Base-by-base conservation (phyloP, 257 asterid species). In the Solanum lignicaule region DNA sequence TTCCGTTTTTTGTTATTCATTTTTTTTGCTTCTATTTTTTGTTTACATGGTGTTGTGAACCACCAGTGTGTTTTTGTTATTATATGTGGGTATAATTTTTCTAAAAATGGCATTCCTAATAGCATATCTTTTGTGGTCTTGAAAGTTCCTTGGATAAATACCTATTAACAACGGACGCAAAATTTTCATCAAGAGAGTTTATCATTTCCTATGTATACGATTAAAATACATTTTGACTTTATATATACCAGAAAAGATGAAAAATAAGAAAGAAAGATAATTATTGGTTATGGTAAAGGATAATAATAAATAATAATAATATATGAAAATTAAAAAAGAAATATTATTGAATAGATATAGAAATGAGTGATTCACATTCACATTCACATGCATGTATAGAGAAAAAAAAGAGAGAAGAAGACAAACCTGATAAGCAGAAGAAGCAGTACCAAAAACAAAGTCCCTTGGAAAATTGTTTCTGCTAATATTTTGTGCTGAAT, bases 371-470 rank as follows among this genome's bases (percentile, higher is more conserved):
- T 79, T 27, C 65, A 43, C 38, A 79, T 46, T 43, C 46, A 29
- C 31, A 29, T 29, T 78, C 85, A 79, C 85, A 43, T 79, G 85
- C 66, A 79, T 79, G 66, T 43, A 1, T 3, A 86, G 36, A 25
- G 7, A 31, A 48, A 9, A 21, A 1, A 8, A 21, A 0, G 7
- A 25, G 36, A 25, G 31, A 39, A 21, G 32, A 20, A 25, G 36
- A 39, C 36, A 12, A 58, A 95, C 99, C 98, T 96, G 98, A 88
- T 89, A 95, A 86, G 98, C 98, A 87, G 99, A 92, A 84, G 99
- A 95, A 27, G 99, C 98, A 75, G 98, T 95, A 15, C 99, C 99
- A 90, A 96, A 96, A 29, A 96, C 98, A 89, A 95, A 96, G 76
- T 93, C 98, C 71, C 88, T 83, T 1, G 99, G 99, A 73, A 96